These are phyloP conservation scores for Capronia americana DNA, from an alignment of 2,329 filamentous ascomycete species.

Conservation along the genomic window DNA sequence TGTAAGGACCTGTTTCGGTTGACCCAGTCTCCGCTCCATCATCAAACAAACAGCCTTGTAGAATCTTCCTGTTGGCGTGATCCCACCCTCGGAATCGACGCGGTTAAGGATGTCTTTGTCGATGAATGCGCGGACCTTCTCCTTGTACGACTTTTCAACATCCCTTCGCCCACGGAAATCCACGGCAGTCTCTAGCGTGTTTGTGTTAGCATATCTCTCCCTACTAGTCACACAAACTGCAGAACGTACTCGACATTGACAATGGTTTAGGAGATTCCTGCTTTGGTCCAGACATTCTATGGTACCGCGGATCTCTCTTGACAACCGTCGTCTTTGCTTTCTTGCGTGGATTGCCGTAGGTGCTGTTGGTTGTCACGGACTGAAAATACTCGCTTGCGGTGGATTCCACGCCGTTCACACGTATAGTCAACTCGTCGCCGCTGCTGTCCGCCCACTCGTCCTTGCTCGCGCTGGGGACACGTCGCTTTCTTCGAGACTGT, in stretches of 20 bases:
- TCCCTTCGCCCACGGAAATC: constrained; percentile 24
- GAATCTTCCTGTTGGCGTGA: constrained; percentile 24
- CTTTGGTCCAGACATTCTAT: background rate
- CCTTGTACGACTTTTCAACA: constrained; percentile 10
- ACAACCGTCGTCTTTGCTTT: background rate
- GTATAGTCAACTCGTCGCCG: background rate
- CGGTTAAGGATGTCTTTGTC: constrained; percentile 26
- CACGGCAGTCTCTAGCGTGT: constrained; percentile 9
- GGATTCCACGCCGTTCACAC: background rate
- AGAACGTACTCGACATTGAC: background rate
- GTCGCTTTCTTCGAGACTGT: constrained; percentile 3
- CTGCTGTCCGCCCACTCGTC: constrained; percentile 13
- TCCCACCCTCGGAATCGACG: constrained; percentile 26
- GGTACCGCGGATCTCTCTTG: background rate
- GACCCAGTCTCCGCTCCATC: constrained; percentile 14
- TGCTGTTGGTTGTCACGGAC: background rate
- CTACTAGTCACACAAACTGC: no score
- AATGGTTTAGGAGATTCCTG: background rate
- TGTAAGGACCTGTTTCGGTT: background rate
- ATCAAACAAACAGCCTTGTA: constrained; percentile 20
- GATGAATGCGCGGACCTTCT: constrained; percentile 17
- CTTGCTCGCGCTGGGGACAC: background rate
- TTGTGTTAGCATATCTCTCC: background rate
- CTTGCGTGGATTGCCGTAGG: background rate
- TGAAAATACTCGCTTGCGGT: background rate